These are phyloP conservation scores for Melastoma malabathricum DNA, from an alignment of 345 rosid genomes.

Conservation along the genomic window DNA sequence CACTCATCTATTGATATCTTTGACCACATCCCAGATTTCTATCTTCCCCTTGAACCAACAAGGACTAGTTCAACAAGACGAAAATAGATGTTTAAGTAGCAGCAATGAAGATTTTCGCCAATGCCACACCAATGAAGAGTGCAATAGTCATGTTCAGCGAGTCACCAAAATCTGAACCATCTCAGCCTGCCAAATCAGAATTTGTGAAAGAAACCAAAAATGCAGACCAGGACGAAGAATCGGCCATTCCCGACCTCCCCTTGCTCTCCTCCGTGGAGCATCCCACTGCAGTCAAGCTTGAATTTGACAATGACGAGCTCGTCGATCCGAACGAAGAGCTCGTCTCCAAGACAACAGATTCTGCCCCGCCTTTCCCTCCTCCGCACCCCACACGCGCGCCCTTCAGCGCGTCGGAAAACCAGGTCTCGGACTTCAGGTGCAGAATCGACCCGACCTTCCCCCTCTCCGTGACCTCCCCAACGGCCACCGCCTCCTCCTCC, in stretches of 20 bases:
- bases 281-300: constrained; percentile 43
- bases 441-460: not conserved
- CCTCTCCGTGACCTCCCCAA: too few species aligned
- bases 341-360: constrained; percentile 59
- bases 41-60: too few species aligned
- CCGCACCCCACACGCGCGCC: constrained; percentile 32
- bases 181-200: too few species aligned
- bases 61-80: too few species aligned
- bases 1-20: not conserved
- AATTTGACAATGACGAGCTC: constrained; percentile 49
- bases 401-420: constrained; percentile 72
- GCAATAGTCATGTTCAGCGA: too few species aligned
- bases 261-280: constrained; percentile 25
- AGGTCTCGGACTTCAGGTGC: constrained; percentile 65
- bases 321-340: constrained; percentile 71
- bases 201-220: too few species aligned
- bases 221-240: too few species aligned
- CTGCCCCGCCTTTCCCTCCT: constrained; percentile 32
- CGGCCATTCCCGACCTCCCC: not conserved
- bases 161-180: too few species aligned
- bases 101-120: too few species aligned
- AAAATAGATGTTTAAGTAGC: too few species aligned
- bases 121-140: too few species aligned
- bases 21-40: too few species aligned
- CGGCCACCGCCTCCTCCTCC: not conserved